Evolutionary conservation across 805 yeast genomes (phyloP).

Genomic region (Schwanniomyces sp.): DNA sequence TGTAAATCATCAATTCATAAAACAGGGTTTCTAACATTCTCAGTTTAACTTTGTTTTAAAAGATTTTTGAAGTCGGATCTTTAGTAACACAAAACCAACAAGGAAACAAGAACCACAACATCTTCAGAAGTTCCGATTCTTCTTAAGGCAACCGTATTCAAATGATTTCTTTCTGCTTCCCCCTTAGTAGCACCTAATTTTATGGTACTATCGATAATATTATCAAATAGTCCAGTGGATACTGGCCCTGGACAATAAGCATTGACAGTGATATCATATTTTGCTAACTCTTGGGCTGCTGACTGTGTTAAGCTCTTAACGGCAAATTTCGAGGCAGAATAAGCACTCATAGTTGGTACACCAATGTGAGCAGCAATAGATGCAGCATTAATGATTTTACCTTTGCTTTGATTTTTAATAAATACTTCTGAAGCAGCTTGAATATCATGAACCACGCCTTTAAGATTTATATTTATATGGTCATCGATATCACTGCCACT

Average conservation of each 20-base stretch:
- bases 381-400: conserved; percentile 35
- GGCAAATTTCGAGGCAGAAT: conserved; percentile 37
- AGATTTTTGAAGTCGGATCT: too few relatives aligned
- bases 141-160: conserved; percentile 30
- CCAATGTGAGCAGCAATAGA: conserved; percentile 36
- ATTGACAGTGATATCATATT: conserved; percentile 34
- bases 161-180: conserved; percentile 18
- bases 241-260: conserved; percentile 40
- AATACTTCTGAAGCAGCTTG: conserved; percentile 10
- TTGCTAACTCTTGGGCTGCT: conserved; percentile 38
- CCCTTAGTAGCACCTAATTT: conserved; percentile 17
- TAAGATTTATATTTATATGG: conserved; percentile 9
- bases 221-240: conserved; percentile 30
- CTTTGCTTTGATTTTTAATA: conserved; percentile 16
- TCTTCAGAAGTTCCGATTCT: conserved; percentile 36
- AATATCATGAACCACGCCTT: conserved; percentile 11
- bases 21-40: too few relatives aligned
- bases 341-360: conserved; percentile 27
- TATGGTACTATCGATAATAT: conserved; percentile 10
- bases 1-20: too few relatives aligned
- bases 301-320: conserved; percentile 35
- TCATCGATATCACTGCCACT: conserved; percentile 10
- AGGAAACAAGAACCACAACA: conserved; percentile 32
- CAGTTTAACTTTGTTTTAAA: too few relatives aligned
- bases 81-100: too few relatives aligned